Percentiles rank a stretch among this genome's conserved stretches.
These are phyloP conservation scores for Cladosporium oxysporum DNA, from an alignment of 2,329 filamentous ascomycete species.

Conservation along the genomic window DNA sequence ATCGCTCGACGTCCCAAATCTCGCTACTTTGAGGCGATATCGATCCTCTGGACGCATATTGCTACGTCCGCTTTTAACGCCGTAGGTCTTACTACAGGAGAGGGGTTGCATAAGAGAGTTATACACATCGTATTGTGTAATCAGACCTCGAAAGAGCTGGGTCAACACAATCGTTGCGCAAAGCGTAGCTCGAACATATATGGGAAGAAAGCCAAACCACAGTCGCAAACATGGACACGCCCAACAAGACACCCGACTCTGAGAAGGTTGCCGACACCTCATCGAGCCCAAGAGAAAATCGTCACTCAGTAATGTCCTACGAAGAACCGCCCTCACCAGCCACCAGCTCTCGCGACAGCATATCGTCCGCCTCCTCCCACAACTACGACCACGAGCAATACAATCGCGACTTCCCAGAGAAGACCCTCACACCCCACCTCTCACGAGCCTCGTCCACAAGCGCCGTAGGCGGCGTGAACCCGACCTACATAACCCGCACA, in stretches of 20 bases:
- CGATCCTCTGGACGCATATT: background rate
- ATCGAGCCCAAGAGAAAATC: background rate
- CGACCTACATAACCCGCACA: constrained; percentile 24
- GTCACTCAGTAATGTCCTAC: constrained; percentile 28
- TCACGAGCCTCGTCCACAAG: constrained; percentile 33
- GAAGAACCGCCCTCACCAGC: constrained; percentile 29
- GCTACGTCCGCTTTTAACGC: constrained; percentile 8
- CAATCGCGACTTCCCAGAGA: constrained; percentile 28
- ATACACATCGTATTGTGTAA: background rate
- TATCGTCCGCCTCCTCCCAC: constrained; percentile 26
- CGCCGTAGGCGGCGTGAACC: constrained; percentile 34
- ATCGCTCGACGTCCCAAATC: background rate
- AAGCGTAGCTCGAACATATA: background rate
- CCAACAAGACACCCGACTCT: background rate
- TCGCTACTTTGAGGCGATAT: background rate
- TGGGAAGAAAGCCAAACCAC: background rate
- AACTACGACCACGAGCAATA: constrained; percentile 26
- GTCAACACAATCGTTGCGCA: background rate
- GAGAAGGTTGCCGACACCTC: background rate
- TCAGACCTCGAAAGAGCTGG: background rate
- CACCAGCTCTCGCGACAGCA: constrained; percentile 26
- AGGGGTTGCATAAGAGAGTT: background rate
- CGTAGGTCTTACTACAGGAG: background rate
- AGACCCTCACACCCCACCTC: constrained; percentile 30
- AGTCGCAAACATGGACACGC: constrained; percentile 1